Evolutionary conservation across 768 basidiomycete genomes (phyloP).

Genomic region (button mushroom (Agaricus bisporus)): DNA sequence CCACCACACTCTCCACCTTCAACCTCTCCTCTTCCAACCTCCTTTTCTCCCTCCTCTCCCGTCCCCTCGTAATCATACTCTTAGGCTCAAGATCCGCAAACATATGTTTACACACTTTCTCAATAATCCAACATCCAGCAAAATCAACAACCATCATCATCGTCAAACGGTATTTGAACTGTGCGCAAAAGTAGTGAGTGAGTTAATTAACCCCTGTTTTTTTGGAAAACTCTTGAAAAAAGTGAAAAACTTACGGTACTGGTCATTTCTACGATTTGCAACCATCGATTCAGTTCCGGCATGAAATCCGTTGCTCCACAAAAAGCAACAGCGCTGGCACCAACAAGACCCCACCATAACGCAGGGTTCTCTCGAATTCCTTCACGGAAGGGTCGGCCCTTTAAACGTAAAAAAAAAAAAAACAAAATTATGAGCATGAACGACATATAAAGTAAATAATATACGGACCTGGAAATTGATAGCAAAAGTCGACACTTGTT

Average conservation of each 20-base stretch:
- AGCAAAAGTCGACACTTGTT: conserved; percentile 97
- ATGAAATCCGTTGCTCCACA: conserved; percentile 91
- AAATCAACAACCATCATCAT: conserved; percentile 85
- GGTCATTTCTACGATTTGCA: conserved; percentile 94
- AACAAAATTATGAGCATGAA: too few relatives aligned
- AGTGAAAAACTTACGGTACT: conserved; percentile 43
- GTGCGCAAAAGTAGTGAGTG: too few relatives aligned
- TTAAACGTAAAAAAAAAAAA: conserved; percentile 7
- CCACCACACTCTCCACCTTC: not conserved
- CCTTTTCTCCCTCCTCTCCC: conserved; percentile 64
- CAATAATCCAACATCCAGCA: conserved; percentile 79
- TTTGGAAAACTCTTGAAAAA: too few relatives aligned
- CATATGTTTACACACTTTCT: conserved; percentile 73
- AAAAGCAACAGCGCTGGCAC: conserved; percentile 87
- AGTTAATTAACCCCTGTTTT: too few relatives aligned
- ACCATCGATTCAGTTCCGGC: conserved; percentile 93
- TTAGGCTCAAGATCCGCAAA: conserved; percentile 89
- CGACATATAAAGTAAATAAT: not conserved
- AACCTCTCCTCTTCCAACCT: conserved; percentile 20
- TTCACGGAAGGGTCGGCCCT: conserved; percentile 97
- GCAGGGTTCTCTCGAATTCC: conserved; percentile 94
- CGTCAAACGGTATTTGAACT: conserved; percentile 86
- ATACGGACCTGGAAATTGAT: conserved; percentile 86
- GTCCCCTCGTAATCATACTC: conserved; percentile 74
- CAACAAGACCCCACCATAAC: conserved; percentile 89